Conservation (phyloP, 768 basidiomycete species). For the Hygrophoropsis aurantiaca region DNA sequence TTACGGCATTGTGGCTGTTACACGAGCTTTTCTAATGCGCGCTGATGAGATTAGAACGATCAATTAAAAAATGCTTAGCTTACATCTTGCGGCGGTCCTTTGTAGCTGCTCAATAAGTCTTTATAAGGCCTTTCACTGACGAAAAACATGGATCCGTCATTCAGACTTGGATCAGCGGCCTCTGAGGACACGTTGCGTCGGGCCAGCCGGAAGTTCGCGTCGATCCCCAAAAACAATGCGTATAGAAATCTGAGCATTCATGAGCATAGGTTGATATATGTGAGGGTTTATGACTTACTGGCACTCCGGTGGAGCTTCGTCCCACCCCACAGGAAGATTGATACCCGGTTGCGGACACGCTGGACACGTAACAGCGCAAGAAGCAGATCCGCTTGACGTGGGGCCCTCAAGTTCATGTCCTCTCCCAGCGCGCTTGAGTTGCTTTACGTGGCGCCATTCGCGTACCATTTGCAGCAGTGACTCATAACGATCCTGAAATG, state of each 20-base stretch:
- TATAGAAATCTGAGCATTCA: background rate
- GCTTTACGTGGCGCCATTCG: constrained; percentile 12
- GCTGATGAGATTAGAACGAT: background rate
- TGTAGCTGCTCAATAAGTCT: constrained; percentile 4
- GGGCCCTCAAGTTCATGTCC: constrained; percentile 23
- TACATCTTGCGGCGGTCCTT: background rate
- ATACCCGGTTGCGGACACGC: constrained; percentile 27
- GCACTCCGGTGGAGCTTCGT: background rate
- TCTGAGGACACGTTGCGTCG: constrained; percentile 14
- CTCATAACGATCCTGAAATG: constrained; percentile 10
- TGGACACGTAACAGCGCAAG: constrained; percentile 12
- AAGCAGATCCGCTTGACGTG: background rate
- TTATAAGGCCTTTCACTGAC: constrained; percentile 17
- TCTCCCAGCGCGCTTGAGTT: constrained; percentile 13
- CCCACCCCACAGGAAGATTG: constrained; percentile 13
- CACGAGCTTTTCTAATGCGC: background rate
- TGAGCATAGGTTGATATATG: background rate
- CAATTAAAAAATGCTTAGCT: background rate
- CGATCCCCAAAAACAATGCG: background rate
- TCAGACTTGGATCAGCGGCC: constrained; percentile 16
- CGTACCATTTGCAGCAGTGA: constrained; percentile 9
- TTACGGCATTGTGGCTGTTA: background rate
- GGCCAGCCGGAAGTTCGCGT: constrained; percentile 17
- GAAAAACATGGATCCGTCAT: constrained; percentile 19
- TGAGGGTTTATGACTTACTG: constrained; percentile 9